phyloP scores from a whole-genome alignment of 2,329 filamentous ascomycete species.

The Colletotrichum trifolii region DNA sequence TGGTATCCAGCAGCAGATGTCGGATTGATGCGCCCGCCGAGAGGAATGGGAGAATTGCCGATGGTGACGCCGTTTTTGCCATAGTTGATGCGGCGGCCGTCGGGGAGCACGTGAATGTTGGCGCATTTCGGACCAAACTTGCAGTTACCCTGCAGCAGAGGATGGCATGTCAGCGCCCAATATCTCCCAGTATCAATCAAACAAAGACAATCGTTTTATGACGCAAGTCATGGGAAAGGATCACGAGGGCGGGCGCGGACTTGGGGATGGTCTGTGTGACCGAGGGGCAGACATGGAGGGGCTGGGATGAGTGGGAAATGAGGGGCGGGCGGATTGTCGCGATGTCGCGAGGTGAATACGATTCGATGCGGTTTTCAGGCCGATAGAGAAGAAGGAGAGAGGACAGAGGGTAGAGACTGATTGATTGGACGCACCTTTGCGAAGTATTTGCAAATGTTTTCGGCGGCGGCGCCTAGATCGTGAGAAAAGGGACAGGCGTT shows the following conservation, averaged over 20 bases:
- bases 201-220: neutral
- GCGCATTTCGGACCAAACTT: slow-evolving; percentile 99
- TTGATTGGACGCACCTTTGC: slow-evolving; percentile 78
- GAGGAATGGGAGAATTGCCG: slow-evolving; percentile 68
- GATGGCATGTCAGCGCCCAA: slow-evolving; percentile 18
- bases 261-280: slow-evolving; percentile 26
- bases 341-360: neutral
- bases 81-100: slow-evolving; percentile 91
- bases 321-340: neutral
- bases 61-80: slow-evolving; percentile 76
- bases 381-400: neutral
- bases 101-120: slow-evolving; percentile 93
- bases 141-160: slow-evolving; percentile 82
- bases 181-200: neutral
- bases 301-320: slow-evolving; percentile 30
- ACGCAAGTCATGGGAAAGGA: neutral
- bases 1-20: slow-evolving; percentile 62
- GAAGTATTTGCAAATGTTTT: slow-evolving; percentile 98
- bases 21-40: slow-evolving; percentile 75
- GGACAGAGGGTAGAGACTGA: neutral
- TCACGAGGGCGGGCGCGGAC: slow-evolving; percentile 12
- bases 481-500: slow-evolving; percentile 97
- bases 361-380: neutral
- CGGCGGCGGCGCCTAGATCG: slow-evolving; percentile 84
- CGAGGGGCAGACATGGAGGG: slow-evolving; percentile 30